phyloP scores from a whole-genome alignment of 2,329 filamentous ascomycete genomes.

The Acarospora socialis region DNA sequence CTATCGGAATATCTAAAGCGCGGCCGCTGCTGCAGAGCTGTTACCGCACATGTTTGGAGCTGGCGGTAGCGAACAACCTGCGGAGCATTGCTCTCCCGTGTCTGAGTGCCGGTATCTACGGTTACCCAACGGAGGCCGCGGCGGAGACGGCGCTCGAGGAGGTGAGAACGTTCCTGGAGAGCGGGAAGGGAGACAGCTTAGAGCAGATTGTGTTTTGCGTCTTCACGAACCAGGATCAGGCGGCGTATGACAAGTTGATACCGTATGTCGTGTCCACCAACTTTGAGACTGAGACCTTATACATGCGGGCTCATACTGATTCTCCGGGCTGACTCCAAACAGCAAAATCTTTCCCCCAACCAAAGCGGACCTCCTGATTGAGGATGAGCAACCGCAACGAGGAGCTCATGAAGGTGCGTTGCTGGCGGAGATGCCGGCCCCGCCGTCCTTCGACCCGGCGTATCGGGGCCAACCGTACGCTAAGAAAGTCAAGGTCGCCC shows the following conservation, averaged over 20 bases:
- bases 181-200: slow-evolving; percentile 31
- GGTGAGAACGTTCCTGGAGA: slow-evolving; percentile 40
- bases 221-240: slow-evolving; percentile 64
- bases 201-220: slow-evolving; percentile 73
- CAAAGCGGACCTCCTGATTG: slow-evolving; percentile 20
- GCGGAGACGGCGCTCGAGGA: slow-evolving; percentile 55
- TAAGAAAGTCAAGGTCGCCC: slow-evolving; percentile 33
- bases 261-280: slow-evolving; percentile 48
- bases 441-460: slow-evolving; percentile 14
- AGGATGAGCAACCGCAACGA: slow-evolving; percentile 8
- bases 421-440: slow-evolving; percentile 16
- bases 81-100: slow-evolving; percentile 67
- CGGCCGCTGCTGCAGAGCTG: slow-evolving; percentile 40
- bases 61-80: slow-evolving; percentile 55
- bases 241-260: slow-evolving; percentile 53
- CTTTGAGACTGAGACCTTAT: neutral
- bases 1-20: slow-evolving; percentile 23
- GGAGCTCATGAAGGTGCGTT: slow-evolving; percentile 18
- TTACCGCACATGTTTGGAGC: slow-evolving; percentile 56
- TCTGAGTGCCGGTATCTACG: slow-evolving; percentile 81
- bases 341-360: slow-evolving; percentile 37
- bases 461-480: slow-evolving; percentile 29
- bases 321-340: neutral
- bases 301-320: slow-evolving; percentile 5
- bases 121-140: slow-evolving; percentile 63